These are phyloP conservation scores for Dendrobium nobile DNA, from an alignment of 106 monocot species.

Conservation along the genomic window DNA sequence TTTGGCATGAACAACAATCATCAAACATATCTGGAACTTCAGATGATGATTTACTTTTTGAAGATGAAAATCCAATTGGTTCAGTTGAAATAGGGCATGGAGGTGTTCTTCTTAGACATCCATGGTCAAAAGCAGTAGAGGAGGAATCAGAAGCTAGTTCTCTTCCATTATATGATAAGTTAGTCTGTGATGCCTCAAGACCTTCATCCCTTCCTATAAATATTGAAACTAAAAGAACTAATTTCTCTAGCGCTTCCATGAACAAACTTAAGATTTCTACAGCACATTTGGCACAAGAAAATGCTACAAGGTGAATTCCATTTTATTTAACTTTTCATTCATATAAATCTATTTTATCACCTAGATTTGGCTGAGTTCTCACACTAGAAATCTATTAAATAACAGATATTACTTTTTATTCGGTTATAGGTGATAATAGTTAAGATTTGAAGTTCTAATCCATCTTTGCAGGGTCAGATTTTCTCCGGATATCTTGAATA, in stretches of 20 bases:
- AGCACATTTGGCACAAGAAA: slow-evolving; percentile 17
- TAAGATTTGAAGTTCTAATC: not conserved
- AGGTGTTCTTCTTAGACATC: slow-evolving; percentile 52
- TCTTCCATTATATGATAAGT: slow-evolving; percentile 38
- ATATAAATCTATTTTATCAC: not conserved
- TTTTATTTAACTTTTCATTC: not conserved
- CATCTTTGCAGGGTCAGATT: slow-evolving; percentile 40
- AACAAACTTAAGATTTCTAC: slow-evolving; percentile 27
- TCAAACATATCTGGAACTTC: slow-evolving; percentile 32
- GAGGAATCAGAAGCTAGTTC: slow-evolving; percentile 76
- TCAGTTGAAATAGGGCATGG: slow-evolving; percentile 62
- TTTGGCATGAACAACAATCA: slow-evolving; percentile 57
- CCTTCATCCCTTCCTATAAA: slow-evolving; percentile 19
- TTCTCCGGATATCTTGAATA: slow-evolving; percentile 31
- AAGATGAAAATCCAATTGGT: slow-evolving; percentile 33
- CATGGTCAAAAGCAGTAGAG: slow-evolving; percentile 42
- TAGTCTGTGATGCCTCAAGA: slow-evolving; percentile 24
- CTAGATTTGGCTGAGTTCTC: not conserved
- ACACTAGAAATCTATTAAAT: not conserved
- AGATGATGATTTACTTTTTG: slow-evolving; percentile 62
- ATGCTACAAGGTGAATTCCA: slow-evolving; percentile 25
- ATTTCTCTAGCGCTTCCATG: slow-evolving; percentile 1
- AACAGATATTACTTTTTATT: not conserved
- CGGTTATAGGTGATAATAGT: not conserved
- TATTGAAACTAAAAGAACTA: slow-evolving; percentile 21